These are phyloP conservation scores for Trametes gibbosa DNA, from an alignment of 768 basidiomycete genomes.

Conservation along the genomic window DNA sequence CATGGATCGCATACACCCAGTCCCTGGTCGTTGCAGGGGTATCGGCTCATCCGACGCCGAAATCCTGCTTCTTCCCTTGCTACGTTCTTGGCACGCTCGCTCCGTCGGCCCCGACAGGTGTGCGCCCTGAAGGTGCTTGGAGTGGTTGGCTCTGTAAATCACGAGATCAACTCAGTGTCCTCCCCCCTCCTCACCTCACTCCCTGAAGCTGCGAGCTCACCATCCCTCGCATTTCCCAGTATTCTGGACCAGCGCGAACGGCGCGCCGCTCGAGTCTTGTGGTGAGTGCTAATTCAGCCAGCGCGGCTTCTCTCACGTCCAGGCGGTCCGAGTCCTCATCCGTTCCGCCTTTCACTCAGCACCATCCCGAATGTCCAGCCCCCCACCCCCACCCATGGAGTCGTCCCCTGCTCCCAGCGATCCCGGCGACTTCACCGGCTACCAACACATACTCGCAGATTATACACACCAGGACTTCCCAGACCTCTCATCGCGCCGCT, in stretches of 20 bases:
- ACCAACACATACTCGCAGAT: constrained; percentile 12
- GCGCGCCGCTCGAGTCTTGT: background rate
- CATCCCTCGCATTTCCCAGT: background rate
- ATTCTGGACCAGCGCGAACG: background rate
- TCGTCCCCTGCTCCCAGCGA: constrained; percentile 4
- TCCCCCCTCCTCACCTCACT: background rate
- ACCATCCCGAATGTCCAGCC: constrained; percentile 1
- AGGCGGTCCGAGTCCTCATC: constrained; percentile 11
- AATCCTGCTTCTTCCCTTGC: background rate
- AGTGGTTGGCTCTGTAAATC: background rate
- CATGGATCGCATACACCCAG: background rate
- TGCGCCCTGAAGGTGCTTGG: background rate
- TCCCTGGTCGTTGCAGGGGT: background rate
- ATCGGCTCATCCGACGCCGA: background rate
- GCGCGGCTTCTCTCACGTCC: constrained; percentile 11
- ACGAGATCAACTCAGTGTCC: background rate
- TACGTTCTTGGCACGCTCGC: background rate
- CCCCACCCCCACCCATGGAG: background rate
- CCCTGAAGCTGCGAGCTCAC: background rate
- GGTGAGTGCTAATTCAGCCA: constrained; percentile 7
- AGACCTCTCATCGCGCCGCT: constrained; percentile 20
- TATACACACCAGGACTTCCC: constrained; percentile 21
- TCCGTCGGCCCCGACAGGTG: constrained; percentile 8
- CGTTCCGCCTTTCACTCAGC: constrained; percentile 3
- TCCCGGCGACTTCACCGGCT: constrained; percentile 3